Evolutionary conservation across 176 grass and related monocot genomes (phyloP).

Genomic region (Ananas comosus): DNA sequence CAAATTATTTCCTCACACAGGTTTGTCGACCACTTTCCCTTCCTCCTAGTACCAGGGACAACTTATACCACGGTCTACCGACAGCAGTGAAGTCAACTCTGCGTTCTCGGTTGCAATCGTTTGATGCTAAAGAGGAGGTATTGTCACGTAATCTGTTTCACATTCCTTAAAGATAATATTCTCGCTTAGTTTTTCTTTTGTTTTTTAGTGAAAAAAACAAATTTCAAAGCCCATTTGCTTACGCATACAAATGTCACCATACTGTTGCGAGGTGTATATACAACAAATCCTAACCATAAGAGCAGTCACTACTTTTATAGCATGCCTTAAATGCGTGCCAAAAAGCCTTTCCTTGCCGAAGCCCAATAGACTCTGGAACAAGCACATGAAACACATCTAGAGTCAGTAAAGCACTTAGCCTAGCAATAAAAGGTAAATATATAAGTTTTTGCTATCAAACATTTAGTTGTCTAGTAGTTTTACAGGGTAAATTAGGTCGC

Average conservation of each 20-base stretch:
- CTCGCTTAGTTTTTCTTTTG: neutral
- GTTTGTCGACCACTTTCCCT: constrained; percentile 80
- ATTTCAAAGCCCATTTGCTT: neutral
- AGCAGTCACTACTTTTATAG: neutral
- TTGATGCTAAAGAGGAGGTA: constrained; percentile 69
- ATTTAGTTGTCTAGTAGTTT: neutral
- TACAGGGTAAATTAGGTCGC: too few species aligned
- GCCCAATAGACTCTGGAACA: neutral
- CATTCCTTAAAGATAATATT: neutral
- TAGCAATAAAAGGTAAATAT: neutral
- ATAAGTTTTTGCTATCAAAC: neutral
- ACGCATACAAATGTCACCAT: neutral
- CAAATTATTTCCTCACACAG: constrained; percentile 26
- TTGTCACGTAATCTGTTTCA: neutral
- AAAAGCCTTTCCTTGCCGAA: neutral
- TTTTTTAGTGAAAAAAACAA: neutral
- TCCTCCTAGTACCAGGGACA: constrained; percentile 84
- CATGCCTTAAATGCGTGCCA: neutral
- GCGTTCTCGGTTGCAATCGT: constrained; percentile 49
- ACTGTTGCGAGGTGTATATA: neutral
- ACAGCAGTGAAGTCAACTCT: constrained; percentile 56
- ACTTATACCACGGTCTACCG: constrained; percentile 83
- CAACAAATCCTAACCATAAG: neutral
- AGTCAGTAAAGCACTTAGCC: neutral
- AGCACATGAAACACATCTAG: neutral